These are phyloP conservation scores for Abrus pulchellus DNA, from an alignment of 306 rosid genomes.

Conservation along the genomic window DNA sequence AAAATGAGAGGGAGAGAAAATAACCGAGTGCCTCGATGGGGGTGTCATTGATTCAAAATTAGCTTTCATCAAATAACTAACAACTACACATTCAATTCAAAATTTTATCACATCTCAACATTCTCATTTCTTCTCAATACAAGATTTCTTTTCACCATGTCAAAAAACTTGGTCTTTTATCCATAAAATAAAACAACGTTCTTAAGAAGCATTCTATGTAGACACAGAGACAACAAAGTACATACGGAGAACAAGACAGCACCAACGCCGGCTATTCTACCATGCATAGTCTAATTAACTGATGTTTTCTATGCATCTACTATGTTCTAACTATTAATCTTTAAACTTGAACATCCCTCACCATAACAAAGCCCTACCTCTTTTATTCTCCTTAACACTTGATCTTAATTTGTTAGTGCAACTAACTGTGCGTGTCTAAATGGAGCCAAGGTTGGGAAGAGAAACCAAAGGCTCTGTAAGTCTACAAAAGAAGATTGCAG, in stretches of 20 bases:
- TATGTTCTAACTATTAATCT: neutral
- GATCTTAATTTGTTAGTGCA: neutral
- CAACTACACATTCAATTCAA: neutral
- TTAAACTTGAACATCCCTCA: neutral
- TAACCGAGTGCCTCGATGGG: too few relatives aligned
- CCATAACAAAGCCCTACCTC: neutral
- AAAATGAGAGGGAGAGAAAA: too few relatives aligned
- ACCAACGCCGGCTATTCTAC: constrained; percentile 53
- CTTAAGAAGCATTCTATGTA: neutral
- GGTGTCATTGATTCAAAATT: too few relatives aligned
- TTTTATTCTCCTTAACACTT: neutral
- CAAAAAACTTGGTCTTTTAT: neutral
- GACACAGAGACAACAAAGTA: constrained; percentile 5
- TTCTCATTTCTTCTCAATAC: too few relatives aligned
- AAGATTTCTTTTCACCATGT: too few relatives aligned
- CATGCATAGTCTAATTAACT: constrained; percentile 32
- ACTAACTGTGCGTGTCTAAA: neutral
- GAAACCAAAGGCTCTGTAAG: constrained; percentile 51
- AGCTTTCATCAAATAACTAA: neutral
- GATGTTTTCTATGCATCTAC: constrained; percentile 52
- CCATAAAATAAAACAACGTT: neutral
- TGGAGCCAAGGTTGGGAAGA: constrained; percentile 50
- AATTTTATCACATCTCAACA: too few relatives aligned
- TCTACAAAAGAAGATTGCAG: constrained; percentile 55
- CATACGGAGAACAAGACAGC: constrained; percentile 47